A percentile compares a stretch with the other conserved stretches of the same genome.
Conservation (phyloP, 306 rosid species). For the Vicia villosa region DNA sequence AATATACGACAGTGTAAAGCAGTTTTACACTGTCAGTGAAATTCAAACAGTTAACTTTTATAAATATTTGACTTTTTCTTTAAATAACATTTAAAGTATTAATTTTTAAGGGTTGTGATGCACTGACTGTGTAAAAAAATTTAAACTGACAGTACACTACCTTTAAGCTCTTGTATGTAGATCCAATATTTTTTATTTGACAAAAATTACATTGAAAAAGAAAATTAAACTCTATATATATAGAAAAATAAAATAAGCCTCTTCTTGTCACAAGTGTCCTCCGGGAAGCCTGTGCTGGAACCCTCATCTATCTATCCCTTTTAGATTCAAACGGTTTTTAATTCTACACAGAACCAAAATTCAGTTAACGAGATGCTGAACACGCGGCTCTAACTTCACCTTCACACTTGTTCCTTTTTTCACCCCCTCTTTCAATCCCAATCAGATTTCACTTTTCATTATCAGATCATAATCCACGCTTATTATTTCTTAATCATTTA, state of each 20-base stretch:
- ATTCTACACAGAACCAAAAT: background rate
- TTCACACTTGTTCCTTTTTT: slow-evolving; percentile 10
- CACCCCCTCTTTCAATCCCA: background rate
- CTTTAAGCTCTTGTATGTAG: too few species aligned
- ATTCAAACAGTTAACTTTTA: too few species aligned
- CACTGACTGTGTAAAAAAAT: too few species aligned
- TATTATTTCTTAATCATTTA: background rate
- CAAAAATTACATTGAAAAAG: too few species aligned
- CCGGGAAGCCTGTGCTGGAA: background rate
- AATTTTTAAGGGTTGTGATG: too few species aligned
- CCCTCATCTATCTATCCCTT: slow-evolving; percentile 12
- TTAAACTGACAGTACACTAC: too few species aligned
- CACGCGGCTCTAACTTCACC: background rate
- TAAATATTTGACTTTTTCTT: too few species aligned
- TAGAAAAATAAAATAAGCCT: background rate
- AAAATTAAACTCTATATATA: too few species aligned
- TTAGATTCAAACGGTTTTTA: slow-evolving; percentile 16
- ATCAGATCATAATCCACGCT: background rate
- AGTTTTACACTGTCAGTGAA: too few species aligned
- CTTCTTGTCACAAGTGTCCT: slow-evolving; percentile 5
- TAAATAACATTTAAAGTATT: too few species aligned
- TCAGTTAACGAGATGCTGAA: background rate
- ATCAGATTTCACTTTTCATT: background rate
- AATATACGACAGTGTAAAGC: too few species aligned
- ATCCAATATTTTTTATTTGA: too few species aligned